Percentiles rank a stretch among this genome's conserved stretches.
Evolutionary conservation across 768 basidiomycete species (phyloP).

Genomic region (Pleurotus tuoliensis): DNA sequence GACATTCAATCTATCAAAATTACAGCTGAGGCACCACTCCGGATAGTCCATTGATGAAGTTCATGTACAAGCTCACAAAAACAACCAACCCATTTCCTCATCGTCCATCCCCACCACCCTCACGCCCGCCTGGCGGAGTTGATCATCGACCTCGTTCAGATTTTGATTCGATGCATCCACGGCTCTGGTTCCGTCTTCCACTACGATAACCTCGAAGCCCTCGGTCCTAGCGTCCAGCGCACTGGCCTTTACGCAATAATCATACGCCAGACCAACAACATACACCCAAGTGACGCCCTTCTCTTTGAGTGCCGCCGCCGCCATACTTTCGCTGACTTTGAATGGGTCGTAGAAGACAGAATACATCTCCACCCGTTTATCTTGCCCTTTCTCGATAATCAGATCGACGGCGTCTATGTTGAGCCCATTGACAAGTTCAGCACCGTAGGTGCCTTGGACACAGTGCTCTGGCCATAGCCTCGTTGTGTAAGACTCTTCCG

Average conservation of each 20-base stretch:
- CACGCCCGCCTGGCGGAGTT: neutral
- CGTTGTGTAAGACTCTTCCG: conserved; percentile 31
- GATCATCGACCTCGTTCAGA: neutral
- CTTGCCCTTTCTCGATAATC: conserved; percentile 36
- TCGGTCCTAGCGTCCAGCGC: conserved; percentile 40
- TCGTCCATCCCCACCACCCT: neutral
- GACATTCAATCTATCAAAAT: too few species aligned
- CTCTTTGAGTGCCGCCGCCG: neutral
- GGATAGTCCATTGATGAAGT: too few species aligned
- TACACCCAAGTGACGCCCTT: conserved; percentile 43
- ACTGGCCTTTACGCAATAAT: conserved; percentile 56
- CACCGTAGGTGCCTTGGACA: conserved; percentile 48
- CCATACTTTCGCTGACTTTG: conserved; percentile 14
- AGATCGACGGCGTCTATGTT: conserved; percentile 23
- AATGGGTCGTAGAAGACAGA: conserved; percentile 59
- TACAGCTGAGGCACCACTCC: too few species aligned
- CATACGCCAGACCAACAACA: conserved; percentile 59
- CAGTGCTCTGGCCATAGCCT: conserved; percentile 74
- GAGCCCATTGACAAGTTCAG: conserved; percentile 39
- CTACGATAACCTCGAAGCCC: conserved; percentile 25
- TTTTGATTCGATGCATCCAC: conserved; percentile 15
- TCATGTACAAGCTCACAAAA: neutral
- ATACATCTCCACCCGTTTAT: conserved; percentile 58
- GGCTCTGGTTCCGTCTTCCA: conserved; percentile 20
- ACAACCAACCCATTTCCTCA: neutral